phyloP scores from a whole-genome alignment of 345 rosid species.

The Punica granatum region DNA sequence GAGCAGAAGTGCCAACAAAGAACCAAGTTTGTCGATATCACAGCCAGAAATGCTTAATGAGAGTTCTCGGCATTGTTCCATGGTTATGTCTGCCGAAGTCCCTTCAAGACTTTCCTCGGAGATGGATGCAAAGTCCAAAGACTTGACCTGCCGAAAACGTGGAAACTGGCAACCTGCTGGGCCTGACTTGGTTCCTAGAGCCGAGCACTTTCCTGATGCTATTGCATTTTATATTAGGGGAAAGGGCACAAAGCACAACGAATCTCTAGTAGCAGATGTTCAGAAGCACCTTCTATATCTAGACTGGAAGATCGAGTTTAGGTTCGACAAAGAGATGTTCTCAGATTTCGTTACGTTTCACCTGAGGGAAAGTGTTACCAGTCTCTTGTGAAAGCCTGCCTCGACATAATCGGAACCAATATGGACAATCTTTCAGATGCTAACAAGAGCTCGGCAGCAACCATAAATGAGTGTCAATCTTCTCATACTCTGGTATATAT shows the following conservation, averaged over 20 bases:
- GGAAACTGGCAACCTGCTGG: slow-evolving; percentile 34
- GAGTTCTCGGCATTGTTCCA: not conserved
- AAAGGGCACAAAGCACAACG: not conserved
- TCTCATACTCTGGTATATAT: not conserved
- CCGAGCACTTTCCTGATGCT: slow-evolving; percentile 44
- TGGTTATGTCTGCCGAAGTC: not conserved
- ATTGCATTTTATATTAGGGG: slow-evolving; percentile 26
- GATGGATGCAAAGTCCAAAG: not conserved
- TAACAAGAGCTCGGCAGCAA: not conserved
- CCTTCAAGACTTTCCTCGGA: slow-evolving; percentile 7
- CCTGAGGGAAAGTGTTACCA: slow-evolving; percentile 42
- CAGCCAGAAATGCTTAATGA: not conserved
- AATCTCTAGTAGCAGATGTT: slow-evolving; percentile 12
- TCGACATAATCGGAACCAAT: slow-evolving; percentile 16
- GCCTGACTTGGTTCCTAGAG: slow-evolving; percentile 26
- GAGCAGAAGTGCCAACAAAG: not conserved
- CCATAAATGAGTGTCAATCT: not conserved
- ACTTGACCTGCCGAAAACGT: slow-evolving; percentile 5
- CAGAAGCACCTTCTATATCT: slow-evolving; percentile 48
- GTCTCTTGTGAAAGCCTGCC: slow-evolving; percentile 53
- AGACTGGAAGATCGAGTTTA: slow-evolving; percentile 51
- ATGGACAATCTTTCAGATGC: slow-evolving; percentile 9
- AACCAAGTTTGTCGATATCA: not conserved
- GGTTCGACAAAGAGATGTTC: slow-evolving; percentile 1
- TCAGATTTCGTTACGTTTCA: slow-evolving; percentile 46